Evolutionary conservation across 2,329 filamentous ascomycete species (phyloP), one percentile per base, ranked within the genome.

Genomic region (Clarireedia homoeocarpa): DNA sequence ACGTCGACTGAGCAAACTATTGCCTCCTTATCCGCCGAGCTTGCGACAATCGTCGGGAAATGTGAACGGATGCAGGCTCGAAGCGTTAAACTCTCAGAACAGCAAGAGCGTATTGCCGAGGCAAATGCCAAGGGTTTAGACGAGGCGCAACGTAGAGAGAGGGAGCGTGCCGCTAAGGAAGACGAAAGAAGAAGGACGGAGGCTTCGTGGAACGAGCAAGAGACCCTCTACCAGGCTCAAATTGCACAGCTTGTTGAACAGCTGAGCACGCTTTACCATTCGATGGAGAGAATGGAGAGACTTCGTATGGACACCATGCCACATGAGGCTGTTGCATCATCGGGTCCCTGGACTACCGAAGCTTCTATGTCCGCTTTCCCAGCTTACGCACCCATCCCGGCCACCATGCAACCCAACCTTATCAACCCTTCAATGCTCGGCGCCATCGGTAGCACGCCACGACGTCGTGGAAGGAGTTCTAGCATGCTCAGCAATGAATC

Each of bases 31-130:
- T 81, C 84, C 63, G 78, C 82, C 48, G 87, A 91, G 56, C 79
- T 85, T 64, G 73, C 76, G 20, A 77, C 78, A 60, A 74, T 85
- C 30, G 79, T 84, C 65, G 81, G 82, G 56, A 88, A 88, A 70
- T 80, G 81, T 50, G 88, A 89, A 73, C 88, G 88, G 72, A 83
- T 89, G 44, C 81, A 82, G 55, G 77, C 81, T 26, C 84, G 88
- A 51, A 85, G 88, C 63, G 77, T 79, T 66, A 89, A 89, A 73
- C 82, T 89, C 24, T 83, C 86, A 62, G 84, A 82, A 62, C 87
- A 91, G 70, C 79, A 87, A 62, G 82, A 84, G 55, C 83, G 84
- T 63, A 84, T 91, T 63, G 77, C 79, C 24, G 82, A 86, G 63
- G 86, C 86, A 63, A 84, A 84, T 64, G 76, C 82, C 2, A 75